Conservation (phyloP, 2,329 filamentous ascomycete species). For the Neoascochyta sp. region DNA sequence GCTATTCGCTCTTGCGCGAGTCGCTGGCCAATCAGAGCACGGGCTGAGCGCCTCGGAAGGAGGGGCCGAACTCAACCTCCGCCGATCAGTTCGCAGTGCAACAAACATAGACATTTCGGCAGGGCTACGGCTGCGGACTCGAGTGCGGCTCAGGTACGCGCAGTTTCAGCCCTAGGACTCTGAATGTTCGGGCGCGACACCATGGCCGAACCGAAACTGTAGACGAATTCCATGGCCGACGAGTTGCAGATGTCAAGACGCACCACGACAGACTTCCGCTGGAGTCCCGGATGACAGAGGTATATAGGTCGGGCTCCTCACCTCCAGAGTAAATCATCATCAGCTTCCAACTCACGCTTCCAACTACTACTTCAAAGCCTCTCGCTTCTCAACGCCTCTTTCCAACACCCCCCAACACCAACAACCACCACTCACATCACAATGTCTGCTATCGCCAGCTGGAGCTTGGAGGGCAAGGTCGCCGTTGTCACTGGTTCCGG, state of each 20-base stretch:
- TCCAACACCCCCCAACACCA: slow-evolving; percentile 7
- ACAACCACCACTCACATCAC: slow-evolving; percentile 20
- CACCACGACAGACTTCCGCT: slow-evolving; percentile 26
- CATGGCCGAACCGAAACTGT: slow-evolving; percentile 27
- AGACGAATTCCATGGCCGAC: slow-evolving; percentile 22
- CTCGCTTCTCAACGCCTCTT: slow-evolving; percentile 2
- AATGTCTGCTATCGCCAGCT: slow-evolving; percentile 45
- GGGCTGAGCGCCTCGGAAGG: slow-evolving; percentile 20
- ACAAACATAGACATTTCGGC: slow-evolving; percentile 22
- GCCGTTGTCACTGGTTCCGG: slow-evolving; percentile 53
- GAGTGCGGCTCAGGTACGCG: slow-evolving; percentile 20
- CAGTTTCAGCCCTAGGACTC: slow-evolving; percentile 27
- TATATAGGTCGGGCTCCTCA: slow-evolving; percentile 31
- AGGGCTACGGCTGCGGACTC: slow-evolving; percentile 30
- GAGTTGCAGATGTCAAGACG: slow-evolving; percentile 16
- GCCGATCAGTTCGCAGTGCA: no score
- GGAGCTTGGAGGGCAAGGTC: slow-evolving; percentile 53
- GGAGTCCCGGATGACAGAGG: slow-evolving; percentile 27
- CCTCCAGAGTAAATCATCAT: slow-evolving; percentile 17
- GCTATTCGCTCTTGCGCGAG: slow-evolving; percentile 10
- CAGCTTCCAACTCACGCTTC: slow-evolving; percentile 10
- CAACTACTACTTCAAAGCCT: slow-evolving; percentile 12
- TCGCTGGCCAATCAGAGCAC: slow-evolving; percentile 16
- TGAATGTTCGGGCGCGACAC: slow-evolving; percentile 21
- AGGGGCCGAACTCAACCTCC: no score